Percentiles rank a stretch among this genome's conserved stretches.
Evolutionary conservation across 495 filamentous ascomycete species (phyloP).

Genomic region (Hypoxylon subgilvum): DNA sequence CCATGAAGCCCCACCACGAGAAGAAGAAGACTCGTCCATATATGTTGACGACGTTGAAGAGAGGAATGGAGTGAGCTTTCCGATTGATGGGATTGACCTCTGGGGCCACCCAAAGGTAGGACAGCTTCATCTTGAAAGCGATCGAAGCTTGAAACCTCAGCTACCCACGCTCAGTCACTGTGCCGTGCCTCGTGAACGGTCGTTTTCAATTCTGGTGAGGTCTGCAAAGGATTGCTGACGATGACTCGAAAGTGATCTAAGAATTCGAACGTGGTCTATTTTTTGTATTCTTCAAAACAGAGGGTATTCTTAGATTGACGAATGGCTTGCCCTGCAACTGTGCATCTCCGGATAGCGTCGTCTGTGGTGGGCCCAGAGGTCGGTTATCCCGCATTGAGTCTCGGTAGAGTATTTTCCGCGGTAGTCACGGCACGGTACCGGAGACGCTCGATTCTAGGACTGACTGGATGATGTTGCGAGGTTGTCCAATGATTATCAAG

Average conservation of each 20-base stretch:
- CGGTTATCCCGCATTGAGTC: constrained; percentile 22
- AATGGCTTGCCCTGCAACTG: constrained; percentile 28
- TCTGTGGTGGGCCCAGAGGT: constrained; percentile 15
- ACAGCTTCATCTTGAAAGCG: constrained; percentile 43
- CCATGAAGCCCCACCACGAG: constrained; percentile 93
- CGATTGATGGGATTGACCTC: constrained; percentile 76
- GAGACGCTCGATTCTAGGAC: constrained; percentile 13
- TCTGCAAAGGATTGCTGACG: neutral
- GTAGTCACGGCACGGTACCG: constrained; percentile 16
- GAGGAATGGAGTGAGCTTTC: constrained; percentile 80
- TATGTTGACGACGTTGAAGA: constrained; percentile 77
- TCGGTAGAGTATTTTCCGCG: constrained; percentile 37
- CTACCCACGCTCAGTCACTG: neutral
- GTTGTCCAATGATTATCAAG: constrained; percentile 10
- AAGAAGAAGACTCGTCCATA: constrained; percentile 93
- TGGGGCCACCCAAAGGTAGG: constrained; percentile 63
- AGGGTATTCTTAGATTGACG: constrained; percentile 6
- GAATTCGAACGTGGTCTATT: constrained; percentile 4
- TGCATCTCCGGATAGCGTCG: constrained; percentile 41
- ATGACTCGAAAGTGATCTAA: neutral
- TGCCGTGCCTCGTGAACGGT: neutral
- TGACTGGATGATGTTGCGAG: neutral
- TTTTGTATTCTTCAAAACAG: constrained; percentile 13
- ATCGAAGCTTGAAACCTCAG: neutral
- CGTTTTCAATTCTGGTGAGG: neutral